A percentile compares a stretch with the other conserved stretches of the same genome.
Evolutionary conservation across 768 basidiomycete species (phyloP).

Genomic region (Cystofilobasidium macerans): DNA sequence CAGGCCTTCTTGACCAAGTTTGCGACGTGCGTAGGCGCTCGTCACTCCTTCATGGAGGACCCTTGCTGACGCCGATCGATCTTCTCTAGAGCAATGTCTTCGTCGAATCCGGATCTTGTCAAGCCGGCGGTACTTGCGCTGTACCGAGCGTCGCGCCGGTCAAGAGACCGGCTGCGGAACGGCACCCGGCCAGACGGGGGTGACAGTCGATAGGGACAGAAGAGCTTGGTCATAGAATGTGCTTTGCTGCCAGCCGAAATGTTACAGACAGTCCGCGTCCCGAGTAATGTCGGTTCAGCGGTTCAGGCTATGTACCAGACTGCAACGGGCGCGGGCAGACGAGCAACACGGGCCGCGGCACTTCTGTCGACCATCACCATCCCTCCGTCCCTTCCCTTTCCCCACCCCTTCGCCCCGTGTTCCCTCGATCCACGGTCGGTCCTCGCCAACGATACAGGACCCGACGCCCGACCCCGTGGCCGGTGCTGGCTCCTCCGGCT

Average conservation of each 20-base stretch:
- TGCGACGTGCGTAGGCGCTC: slow-evolving; percentile 51
- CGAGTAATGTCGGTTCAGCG: too few species aligned
- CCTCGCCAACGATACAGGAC: not conserved
- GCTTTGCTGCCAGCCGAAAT: too few species aligned
- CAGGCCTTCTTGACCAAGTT: slow-evolving; percentile 63
- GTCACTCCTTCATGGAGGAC: not conserved
- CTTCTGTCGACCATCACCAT: not conserved
- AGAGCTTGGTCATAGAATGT: too few species aligned
- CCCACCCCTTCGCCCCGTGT: not conserved
- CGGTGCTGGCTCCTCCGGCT: not conserved
- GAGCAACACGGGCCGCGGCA: too few species aligned
- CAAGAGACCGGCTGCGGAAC: slow-evolving; percentile 18
- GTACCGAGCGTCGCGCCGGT: slow-evolving; percentile 24
- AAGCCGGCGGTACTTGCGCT: slow-evolving; percentile 23
- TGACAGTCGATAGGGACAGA: not conserved
- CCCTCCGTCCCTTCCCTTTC: not conserved
- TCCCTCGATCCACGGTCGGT: not conserved
- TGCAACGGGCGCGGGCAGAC: too few species aligned
- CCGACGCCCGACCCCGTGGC: not conserved
- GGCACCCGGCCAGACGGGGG: slow-evolving; percentile 10
- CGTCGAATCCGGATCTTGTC: slow-evolving; percentile 18
- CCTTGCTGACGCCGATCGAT: not conserved
- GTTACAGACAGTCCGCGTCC: too few species aligned
- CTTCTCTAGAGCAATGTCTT: slow-evolving; percentile 14
- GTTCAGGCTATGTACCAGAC: too few species aligned